phyloP scores from a whole-genome alignment of 2,329 filamentous ascomycete genomes.

The Calonectria hongkongensis region DNA sequence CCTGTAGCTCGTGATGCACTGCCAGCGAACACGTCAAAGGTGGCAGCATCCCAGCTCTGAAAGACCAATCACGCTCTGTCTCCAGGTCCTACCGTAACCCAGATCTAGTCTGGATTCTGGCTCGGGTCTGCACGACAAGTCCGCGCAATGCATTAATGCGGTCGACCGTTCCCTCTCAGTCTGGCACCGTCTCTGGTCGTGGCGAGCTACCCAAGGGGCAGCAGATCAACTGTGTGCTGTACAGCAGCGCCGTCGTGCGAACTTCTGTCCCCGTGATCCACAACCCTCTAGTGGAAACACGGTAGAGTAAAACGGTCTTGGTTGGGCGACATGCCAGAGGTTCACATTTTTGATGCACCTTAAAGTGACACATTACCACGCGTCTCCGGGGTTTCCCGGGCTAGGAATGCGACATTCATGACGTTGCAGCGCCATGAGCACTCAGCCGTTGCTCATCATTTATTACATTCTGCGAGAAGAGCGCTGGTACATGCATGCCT shows the following conservation, averaged over 20 bases:
- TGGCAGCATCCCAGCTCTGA: conserved; percentile 33
- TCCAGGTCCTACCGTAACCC: conserved; percentile 24
- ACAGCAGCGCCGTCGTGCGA: conserved; percentile 34
- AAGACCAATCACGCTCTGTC: conserved; percentile 46
- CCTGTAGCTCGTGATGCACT: conserved; percentile 54
- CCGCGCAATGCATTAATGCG: conserved; percentile 49
- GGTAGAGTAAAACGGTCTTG: conserved; percentile 23
- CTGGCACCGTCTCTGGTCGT: conserved; percentile 24
- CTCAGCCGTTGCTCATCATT: conserved; percentile 27
- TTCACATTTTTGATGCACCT: conserved; percentile 29
- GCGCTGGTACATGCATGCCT: conserved; percentile 7
- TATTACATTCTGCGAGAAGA: conserved; percentile 18
- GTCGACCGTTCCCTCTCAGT: conserved; percentile 45
- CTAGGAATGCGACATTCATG: conserved; percentile 31
- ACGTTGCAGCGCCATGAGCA: conserved; percentile 11
- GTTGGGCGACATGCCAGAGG: conserved; percentile 23
- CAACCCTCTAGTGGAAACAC: conserved; percentile 23
- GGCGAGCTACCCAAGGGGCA: conserved; percentile 27
- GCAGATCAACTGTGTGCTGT: conserved; percentile 26
- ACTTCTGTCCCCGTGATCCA: conserved; percentile 37
- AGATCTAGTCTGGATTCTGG: conserved; percentile 49
- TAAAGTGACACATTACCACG: conserved; percentile 37
- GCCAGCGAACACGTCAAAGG: conserved; percentile 57
- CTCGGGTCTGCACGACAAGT: conserved; percentile 51
- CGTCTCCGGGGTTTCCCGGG: conserved; percentile 36